Percentiles rank a stretch among this genome's conserved stretches.
Conservation (phyloP, 2,329 filamentous ascomycete species). For the Nemania sp. region DNA sequence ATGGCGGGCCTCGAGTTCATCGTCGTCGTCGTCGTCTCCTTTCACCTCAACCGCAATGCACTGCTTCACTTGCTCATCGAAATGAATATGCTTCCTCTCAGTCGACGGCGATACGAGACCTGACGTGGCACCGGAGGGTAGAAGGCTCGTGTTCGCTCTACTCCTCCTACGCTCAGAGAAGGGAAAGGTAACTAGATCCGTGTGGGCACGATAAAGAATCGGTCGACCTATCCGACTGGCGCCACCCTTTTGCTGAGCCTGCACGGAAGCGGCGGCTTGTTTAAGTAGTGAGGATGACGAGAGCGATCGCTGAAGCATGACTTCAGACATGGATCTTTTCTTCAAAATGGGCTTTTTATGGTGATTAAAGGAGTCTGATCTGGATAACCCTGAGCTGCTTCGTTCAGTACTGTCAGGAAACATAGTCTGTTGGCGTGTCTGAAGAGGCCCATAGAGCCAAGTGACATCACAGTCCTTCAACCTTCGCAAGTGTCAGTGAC, state of each 20-base stretch:
- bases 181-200: slow-evolving; percentile 70
- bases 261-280: slow-evolving; percentile 83
- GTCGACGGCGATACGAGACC: slow-evolving; percentile 66
- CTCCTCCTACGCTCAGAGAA: slow-evolving; percentile 66
- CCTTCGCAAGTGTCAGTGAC: slow-evolving; percentile 54
- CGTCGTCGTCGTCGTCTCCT: slow-evolving; percentile 74
- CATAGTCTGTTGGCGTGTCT: slow-evolving; percentile 67
- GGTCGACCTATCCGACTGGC: slow-evolving; percentile 55
- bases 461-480: slow-evolving; percentile 97
- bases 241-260: slow-evolving; percentile 73
- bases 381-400: slow-evolving; percentile 52
- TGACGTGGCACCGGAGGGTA: slow-evolving; percentile 71
- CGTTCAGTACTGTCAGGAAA: slow-evolving; percentile 51
- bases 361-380: slow-evolving; percentile 67
- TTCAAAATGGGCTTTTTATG: slow-evolving; percentile 93
- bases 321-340: slow-evolving; percentile 93
- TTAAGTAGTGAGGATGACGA: slow-evolving; percentile 88
- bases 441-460: slow-evolving; percentile 93
- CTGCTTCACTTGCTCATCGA: slow-evolving; percentile 94
- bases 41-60: slow-evolving; percentile 93
- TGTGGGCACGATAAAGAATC: slow-evolving; percentile 64
- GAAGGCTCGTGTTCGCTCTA: slow-evolving; percentile 65
- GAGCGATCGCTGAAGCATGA: slow-evolving; percentile 88
- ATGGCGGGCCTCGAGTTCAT: slow-evolving; percentile 53
- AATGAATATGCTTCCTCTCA: slow-evolving; percentile 87